Conservation (phyloP, 495 filamentous ascomycete species). For the Hapsidospora chrysogenum region DNA sequence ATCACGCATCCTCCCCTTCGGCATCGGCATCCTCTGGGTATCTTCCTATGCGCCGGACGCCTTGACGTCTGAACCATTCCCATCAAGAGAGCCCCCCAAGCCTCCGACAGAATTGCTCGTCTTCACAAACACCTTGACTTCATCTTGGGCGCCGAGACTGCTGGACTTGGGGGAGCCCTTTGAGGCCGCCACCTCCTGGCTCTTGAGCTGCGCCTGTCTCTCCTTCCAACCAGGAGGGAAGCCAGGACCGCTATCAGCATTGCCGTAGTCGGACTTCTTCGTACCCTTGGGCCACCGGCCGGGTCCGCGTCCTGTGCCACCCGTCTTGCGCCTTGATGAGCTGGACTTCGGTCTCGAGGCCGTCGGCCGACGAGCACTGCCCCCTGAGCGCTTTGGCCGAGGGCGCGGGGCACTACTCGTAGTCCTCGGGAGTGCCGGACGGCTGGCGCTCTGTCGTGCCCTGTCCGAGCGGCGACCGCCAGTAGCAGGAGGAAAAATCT, state of each 20-base stretch:
- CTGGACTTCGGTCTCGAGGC: conserved; percentile 14
- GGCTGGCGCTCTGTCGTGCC: conserved; percentile 11
- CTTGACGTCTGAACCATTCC: conserved; percentile 9
- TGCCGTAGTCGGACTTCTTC: conserved; percentile 39
- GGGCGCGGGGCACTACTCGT: conserved; percentile 10
- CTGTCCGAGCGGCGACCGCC: conserved; percentile 15
- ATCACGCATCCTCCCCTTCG: conserved; percentile 12
- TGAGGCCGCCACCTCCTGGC: conserved; percentile 8
- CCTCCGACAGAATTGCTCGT: not conserved
- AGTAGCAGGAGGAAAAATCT: conserved; percentile 69
- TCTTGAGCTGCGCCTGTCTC: conserved; percentile 11
- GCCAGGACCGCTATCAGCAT: conserved; percentile 36
- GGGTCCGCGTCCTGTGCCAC: conserved; percentile 33
- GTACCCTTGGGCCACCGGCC: conserved; percentile 38
- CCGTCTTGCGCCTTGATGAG: conserved; percentile 24
- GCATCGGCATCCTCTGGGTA: conserved; percentile 11
- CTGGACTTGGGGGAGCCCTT: conserved; percentile 13
- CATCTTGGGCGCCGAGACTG: conserved; percentile 12
- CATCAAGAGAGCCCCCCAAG: conserved; percentile 6
- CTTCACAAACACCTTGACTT: conserved; percentile 6
- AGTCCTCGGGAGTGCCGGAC: conserved; percentile 14
- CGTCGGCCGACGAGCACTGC: conserved; percentile 10
- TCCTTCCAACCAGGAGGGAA: conserved; percentile 32
- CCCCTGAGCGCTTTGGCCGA: conserved; percentile 8
- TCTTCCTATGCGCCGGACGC: conserved; percentile 9